Conservation (phyloP, 495 filamentous ascomycete genomes). For the Penicillium soppii region DNA sequence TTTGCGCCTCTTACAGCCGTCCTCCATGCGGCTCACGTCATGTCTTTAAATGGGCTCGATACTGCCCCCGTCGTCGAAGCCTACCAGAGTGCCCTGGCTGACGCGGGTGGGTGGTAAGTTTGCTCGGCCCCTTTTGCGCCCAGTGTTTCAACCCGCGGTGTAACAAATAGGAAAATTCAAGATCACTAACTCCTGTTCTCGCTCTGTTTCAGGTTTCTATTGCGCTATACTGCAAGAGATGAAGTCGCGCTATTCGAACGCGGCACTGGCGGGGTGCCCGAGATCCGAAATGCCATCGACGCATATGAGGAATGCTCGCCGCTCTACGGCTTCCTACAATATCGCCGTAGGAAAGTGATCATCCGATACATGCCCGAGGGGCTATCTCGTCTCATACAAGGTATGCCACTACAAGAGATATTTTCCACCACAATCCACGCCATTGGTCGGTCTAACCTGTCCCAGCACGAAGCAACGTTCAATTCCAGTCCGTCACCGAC, state of each 20-base stretch:
- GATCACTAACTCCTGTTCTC: slow-evolving; percentile 8
- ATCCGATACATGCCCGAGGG: slow-evolving; percentile 91
- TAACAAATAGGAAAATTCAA: background rate
- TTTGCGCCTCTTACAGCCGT: slow-evolving; percentile 6
- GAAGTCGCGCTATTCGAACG: slow-evolving; percentile 76
- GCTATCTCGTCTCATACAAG: slow-evolving; percentile 86
- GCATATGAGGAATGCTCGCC: slow-evolving; percentile 81
- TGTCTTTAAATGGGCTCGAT: slow-evolving; percentile 99
- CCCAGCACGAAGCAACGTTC: slow-evolving; percentile 87
- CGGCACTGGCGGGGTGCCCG: slow-evolving; percentile 81
- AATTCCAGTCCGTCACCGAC: slow-evolving; percentile 84
- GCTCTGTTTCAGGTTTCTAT: slow-evolving; percentile 74
- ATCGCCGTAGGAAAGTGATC: slow-evolving; percentile 85
- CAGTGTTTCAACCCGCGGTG: slow-evolving; percentile 7
- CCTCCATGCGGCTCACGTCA: slow-evolving; percentile 52
- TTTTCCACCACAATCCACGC: background rate
- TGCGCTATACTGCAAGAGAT: slow-evolving; percentile 88
- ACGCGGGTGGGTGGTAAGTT: slow-evolving; percentile 96
- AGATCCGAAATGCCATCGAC: slow-evolving; percentile 74
- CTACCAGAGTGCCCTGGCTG: slow-evolving; percentile 73
- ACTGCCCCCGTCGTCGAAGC: slow-evolving; percentile 76
- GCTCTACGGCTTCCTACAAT: slow-evolving; percentile 87
- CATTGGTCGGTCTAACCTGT: slow-evolving; percentile 9
- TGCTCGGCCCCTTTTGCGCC: slow-evolving; percentile 19
- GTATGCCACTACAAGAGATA: slow-evolving; percentile 52